Percentiles rank a stretch among this genome's conserved stretches.
Conservation (phyloP, 306 rosid genomes). For the Lathyrus aphaca region DNA sequence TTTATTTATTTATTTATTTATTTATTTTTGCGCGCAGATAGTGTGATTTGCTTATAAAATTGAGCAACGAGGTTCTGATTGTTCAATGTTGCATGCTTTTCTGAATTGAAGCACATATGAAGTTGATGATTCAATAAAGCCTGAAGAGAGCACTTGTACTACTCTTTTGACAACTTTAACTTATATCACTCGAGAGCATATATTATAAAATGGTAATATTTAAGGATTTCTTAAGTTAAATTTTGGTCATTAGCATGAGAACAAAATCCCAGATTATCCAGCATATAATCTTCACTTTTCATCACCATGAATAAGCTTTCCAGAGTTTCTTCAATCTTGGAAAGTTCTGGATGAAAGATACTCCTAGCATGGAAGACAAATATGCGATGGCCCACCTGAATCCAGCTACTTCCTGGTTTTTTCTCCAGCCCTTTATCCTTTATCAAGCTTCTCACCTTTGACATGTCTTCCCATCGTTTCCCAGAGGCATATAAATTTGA, state of each 20-base stretch:
- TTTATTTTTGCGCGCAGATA: too few relatives aligned
- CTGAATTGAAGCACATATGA: not conserved
- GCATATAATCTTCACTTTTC: conserved; percentile 37
- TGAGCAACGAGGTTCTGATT: not conserved
- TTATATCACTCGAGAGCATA: not conserved
- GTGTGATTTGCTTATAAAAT: not conserved
- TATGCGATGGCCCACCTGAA: conserved; percentile 42
- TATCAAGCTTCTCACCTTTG: conserved; percentile 47
- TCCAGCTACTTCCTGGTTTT: conserved; percentile 58
- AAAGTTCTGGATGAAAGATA: conserved; percentile 36
- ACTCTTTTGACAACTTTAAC: conserved; percentile 1
- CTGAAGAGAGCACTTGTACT: not conserved
- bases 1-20: too few relatives aligned
- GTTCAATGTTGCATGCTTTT: not conserved
- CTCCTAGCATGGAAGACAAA: conserved; percentile 45
- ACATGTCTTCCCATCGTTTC: conserved; percentile 53
- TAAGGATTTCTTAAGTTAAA: conserved; percentile 11
- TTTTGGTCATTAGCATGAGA: conserved; percentile 23
- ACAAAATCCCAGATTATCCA: conserved; percentile 22
- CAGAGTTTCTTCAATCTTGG: conserved; percentile 46
- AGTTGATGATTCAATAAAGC: not conserved
- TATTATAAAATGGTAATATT: conserved; percentile 13
- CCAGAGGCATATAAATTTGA: conserved; percentile 51
- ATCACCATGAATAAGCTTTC: conserved; percentile 43
- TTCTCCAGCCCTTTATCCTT: conserved; percentile 48